These are phyloP conservation scores for Priceomyces castillae DNA, from an alignment of 805 yeast species.

Conservation along the genomic window DNA sequence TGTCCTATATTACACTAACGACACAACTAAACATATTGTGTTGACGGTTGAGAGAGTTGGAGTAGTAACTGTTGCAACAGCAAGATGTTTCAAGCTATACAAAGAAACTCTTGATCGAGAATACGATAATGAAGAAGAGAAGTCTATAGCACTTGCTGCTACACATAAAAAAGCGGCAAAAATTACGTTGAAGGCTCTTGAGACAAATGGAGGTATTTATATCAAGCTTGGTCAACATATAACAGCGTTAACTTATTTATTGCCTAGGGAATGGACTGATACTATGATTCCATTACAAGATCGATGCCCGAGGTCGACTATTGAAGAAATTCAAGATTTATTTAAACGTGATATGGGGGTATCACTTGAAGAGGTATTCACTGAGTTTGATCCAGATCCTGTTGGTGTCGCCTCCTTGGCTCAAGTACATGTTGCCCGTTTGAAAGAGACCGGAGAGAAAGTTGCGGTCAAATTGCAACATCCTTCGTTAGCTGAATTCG, in stretches of 20 bases:
- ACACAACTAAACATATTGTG: conserved; percentile 31
- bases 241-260: conserved; percentile 83
- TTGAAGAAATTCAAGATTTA: conserved; percentile 67
- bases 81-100: conserved; percentile 71
- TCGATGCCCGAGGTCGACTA: conserved; percentile 76
- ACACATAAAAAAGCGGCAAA: conserved; percentile 78
- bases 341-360: conserved; percentile 65
- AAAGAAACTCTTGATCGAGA: conserved; percentile 48
- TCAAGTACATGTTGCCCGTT: conserved; percentile 82
- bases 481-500: conserved; percentile 81
- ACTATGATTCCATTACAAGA: conserved; percentile 93
- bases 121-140: conserved; percentile 43
- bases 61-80: conserved; percentile 66
- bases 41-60: conserved; percentile 50
- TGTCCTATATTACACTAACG: conserved; percentile 35
- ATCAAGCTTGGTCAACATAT: conserved; percentile 95
- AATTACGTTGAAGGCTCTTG: conserved; percentile 75
- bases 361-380: conserved; percentile 59
- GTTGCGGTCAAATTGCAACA: conserved; percentile 97
- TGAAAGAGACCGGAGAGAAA: conserved; percentile 55
- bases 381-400: conserved; percentile 66
- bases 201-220: conserved; percentile 85
- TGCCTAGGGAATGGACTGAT: conserved; percentile 93
- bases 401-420: conserved; percentile 96
- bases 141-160: conserved; percentile 50